Conservation (phyloP, 306 rosid genomes). For the Pueraria montana region DNA sequence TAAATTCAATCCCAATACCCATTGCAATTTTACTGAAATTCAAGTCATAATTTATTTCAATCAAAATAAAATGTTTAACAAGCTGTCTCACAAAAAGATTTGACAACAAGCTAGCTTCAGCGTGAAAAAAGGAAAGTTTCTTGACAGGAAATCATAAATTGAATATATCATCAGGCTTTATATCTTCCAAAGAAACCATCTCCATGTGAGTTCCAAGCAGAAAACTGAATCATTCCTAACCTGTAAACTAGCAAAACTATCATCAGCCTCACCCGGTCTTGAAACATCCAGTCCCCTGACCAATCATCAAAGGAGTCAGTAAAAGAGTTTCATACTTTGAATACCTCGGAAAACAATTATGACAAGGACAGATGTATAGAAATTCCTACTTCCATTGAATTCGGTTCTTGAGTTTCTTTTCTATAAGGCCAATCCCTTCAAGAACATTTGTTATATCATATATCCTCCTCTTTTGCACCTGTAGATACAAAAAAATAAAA, state of each 20-base stretch:
- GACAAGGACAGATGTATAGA: slow-evolving; percentile 33
- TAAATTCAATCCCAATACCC: slow-evolving; percentile 9
- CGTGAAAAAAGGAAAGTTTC: neutral
- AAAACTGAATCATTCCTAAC: slow-evolving; percentile 57
- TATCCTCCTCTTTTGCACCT: slow-evolving; percentile 98
- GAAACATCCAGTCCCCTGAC: slow-evolving; percentile 89
- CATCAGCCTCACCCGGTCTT: slow-evolving; percentile 82
- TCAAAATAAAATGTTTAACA: slow-evolving; percentile 31
- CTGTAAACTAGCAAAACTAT: slow-evolving; percentile 84
- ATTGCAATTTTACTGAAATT: slow-evolving; percentile 34
- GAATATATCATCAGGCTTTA: slow-evolving; percentile 1
- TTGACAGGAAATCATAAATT: slow-evolving; percentile 31
- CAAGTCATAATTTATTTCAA: slow-evolving; percentile 41
- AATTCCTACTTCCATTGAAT: slow-evolving; percentile 96
- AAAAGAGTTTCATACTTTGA: slow-evolving; percentile 45
- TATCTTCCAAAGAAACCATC: slow-evolving; percentile 33
- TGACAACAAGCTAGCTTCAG: slow-evolving; percentile 26
- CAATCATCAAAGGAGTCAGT: slow-evolving; percentile 49
- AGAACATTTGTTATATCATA: slow-evolving; percentile 99
- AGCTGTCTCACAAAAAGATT: slow-evolving; percentile 3
- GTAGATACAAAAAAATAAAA: slow-evolving; percentile 49
- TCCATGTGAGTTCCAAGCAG: slow-evolving; percentile 44
- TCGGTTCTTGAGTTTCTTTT: slow-evolving; percentile 96
- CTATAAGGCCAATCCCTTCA: slow-evolving; percentile 99
- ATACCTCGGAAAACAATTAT: slow-evolving; percentile 32